These are phyloP conservation scores for Aspergillus asperescens DNA, from an alignment of 495 filamentous ascomycete genomes.

Conservation along the genomic window DNA sequence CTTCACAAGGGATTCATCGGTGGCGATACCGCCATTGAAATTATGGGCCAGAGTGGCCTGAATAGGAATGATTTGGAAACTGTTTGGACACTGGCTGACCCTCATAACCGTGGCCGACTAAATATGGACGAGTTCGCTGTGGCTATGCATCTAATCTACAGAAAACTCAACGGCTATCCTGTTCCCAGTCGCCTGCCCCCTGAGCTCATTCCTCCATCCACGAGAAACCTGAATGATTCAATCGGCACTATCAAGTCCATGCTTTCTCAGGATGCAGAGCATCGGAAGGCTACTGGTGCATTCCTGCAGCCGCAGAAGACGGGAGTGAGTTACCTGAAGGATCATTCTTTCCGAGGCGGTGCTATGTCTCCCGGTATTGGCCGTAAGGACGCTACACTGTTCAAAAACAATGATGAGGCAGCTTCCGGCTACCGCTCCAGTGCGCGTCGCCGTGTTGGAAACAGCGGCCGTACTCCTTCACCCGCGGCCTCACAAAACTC, in stretches of 20 bases:
- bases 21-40: slow-evolving; percentile 92
- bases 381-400: slow-evolving; percentile 93
- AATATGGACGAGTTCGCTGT: slow-evolving; percentile 99
- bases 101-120: slow-evolving; percentile 85
- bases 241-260: slow-evolving; percentile 90
- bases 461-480: slow-evolving; percentile 69
- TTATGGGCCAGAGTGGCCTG: slow-evolving; percentile 92
- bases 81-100: slow-evolving; percentile 93
- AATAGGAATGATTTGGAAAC: slow-evolving; percentile 84
- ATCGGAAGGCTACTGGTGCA: slow-evolving; percentile 74
- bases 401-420: slow-evolving; percentile 91
- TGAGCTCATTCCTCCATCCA: slow-evolving; percentile 92
- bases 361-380: slow-evolving; percentile 35
- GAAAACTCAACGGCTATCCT: slow-evolving; percentile 92
- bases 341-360: slow-evolving; percentile 76
- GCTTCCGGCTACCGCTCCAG: slow-evolving; percentile 85
- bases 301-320: slow-evolving; percentile 89
- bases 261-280: slow-evolving; percentile 84
- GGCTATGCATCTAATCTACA: slow-evolving; percentile 98
- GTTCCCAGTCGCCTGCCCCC: slow-evolving; percentile 86
- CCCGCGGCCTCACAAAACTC: slow-evolving; percentile 70
- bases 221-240: slow-evolving; percentile 87
- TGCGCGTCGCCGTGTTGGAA: slow-evolving; percentile 75
- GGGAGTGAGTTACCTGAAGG: slow-evolving; percentile 96
- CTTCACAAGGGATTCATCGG: slow-evolving; percentile 88